Evolutionary conservation across 768 basidiomycete genomes (phyloP), one percentile per base, ranked within the genome.

Genomic region (Collybia sp.): DNA sequence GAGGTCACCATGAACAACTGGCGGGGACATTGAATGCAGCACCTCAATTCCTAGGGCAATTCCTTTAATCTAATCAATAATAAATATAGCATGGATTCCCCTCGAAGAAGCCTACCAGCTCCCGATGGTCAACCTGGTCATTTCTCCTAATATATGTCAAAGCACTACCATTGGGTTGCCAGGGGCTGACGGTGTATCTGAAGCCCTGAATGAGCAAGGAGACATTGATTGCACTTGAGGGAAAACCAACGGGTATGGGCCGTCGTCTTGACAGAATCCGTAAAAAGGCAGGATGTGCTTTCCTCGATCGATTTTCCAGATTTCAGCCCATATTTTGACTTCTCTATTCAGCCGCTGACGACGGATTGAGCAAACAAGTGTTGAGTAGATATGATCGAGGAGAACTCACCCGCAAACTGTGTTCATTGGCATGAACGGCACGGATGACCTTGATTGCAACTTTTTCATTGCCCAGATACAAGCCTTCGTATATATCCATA

Each of bases 131-230:
- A n/a, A 72, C 62, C 30, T 42, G 30, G 30, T 50, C 46, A 40
- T 67, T 59, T 8, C 55, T 58, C 42, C 68, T 70, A 33, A 77
- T 69, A 51, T 76, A 81, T 13, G 65, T 66, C 40, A 77, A 53
- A 12, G 72, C 73, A 38, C 70, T 74, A 31, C 79, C 79, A 43
- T 79, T 71, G 18, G 61, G 58, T 57, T 75, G 75, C 79, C 79
- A 81, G 17, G 78, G 79, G 52, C 74, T 79, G 34, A 81, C 71
- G 63, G 81, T 76, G 50, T 75, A 80, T 30, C 78, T 79, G 44
- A 30, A 39, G 16, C 32, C 13, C 17, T 16, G 41, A 6, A 25
- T 59, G 9, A 53, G 39, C 37, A 20, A 40, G 1, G 12, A 40
- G 10, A n/a, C 11, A 36, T 12, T 15, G n/a, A 20, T 1, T 30